Base-by-base conservation (phyloP, 1,139 yeast genomes). In the Suhomyces taliae region DNA sequence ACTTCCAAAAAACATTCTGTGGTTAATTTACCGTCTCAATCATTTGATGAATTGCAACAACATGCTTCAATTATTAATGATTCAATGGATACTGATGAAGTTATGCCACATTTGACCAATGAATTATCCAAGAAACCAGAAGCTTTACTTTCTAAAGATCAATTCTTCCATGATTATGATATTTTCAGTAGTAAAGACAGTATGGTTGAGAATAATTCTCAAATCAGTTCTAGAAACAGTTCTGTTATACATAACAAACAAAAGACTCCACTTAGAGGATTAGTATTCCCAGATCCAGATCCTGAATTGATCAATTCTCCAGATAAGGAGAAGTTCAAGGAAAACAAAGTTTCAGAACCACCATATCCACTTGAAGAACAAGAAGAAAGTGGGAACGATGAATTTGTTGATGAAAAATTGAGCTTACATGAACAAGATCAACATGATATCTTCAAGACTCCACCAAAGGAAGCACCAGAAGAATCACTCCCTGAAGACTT, bases 11-110 rank as follows among this genome's bases (percentile, higher is more conserved):
- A 64, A 48, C 61, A 62, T 27, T 61, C 72, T 1, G 64, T 72
- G n/a, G 65, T 71, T 9, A 62, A 62, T 26, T 65, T 60, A 43
- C 66, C 72, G 4, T 53, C 54, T 10, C 59, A 60, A 19, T 56
- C 57, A 24, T 67, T 58, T 46, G 74, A 72, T 47, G 64, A 60
- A 27, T 55, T 72, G 37, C 76, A 66, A 51, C 76, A 72, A 47
- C 68, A 63, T 34, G 79, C 80, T 1, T 72, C 79, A 3, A 66
- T 74, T 26, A 70, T 71, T 52, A 66, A 71, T 48, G 59, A 64
- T 31, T 65, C 74, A 0, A 47, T 59, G 33, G 74, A 69, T 34
- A 60, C 72, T 8, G 44, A 43, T 14, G 50, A 50, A 3, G 51
- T 62, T 11, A 51, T 66, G 48, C 68, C 73, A 6, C 74, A 70